phyloP scores from a whole-genome alignment of 306 rosid genomes.

The Malus sieversii region DNA sequence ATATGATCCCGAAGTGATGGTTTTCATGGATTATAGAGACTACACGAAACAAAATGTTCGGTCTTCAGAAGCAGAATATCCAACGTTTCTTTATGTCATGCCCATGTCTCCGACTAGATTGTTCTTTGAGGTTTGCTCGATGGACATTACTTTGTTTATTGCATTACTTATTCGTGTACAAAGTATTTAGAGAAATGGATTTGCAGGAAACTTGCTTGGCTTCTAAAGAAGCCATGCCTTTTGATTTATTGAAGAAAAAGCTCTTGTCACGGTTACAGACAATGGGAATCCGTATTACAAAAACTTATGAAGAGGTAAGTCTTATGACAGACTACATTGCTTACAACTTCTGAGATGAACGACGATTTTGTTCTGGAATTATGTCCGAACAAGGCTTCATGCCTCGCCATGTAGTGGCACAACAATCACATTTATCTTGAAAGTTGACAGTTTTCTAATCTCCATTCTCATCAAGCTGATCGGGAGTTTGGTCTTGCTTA shows the following conservation, averaged over 20 bases:
- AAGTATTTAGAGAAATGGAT: conserved; percentile 13
- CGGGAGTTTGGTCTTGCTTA: neutral
- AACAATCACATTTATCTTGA: neutral
- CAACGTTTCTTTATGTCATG: conserved; percentile 94
- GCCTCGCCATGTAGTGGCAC: neutral
- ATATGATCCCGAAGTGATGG: conserved; percentile 91
- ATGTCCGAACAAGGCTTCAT: neutral
- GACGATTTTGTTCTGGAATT: neutral
- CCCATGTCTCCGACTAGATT: conserved; percentile 85
- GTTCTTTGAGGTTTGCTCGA: conserved; percentile 79
- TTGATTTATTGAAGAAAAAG: conserved; percentile 77
- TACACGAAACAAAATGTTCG: conserved; percentile 49
- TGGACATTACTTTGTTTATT: conserved; percentile 13
- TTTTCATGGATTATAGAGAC: conserved; percentile 99
- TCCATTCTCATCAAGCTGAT: neutral
- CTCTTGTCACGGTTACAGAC: conserved; percentile 75
- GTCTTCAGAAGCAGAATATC: conserved; percentile 60
- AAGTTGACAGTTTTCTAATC: neutral
- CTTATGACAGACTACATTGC: conserved; percentile 13
- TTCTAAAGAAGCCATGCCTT: conserved; percentile 93
- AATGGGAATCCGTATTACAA: conserved; percentile 71
- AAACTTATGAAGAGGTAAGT: conserved; percentile 83
- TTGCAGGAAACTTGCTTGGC: conserved; percentile 98
- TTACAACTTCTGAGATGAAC: neutral
- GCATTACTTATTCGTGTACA: conserved; percentile 4